Evolutionary conservation across 1,284 basidiomycete genomes (phyloP).

Genomic region (Ustilago bromivora): DNA sequence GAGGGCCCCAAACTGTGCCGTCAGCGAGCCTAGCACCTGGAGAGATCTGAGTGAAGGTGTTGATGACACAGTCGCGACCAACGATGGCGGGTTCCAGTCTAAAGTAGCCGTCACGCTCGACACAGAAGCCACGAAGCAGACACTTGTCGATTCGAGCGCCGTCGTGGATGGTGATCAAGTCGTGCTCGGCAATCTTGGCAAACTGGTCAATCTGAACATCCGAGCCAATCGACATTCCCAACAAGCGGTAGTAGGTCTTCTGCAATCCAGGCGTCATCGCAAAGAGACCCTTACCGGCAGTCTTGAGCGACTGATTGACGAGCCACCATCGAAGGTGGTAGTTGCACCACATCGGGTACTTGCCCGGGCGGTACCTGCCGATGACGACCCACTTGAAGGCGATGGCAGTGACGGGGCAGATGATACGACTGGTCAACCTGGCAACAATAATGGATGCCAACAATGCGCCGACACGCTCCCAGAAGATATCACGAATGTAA

Average conservation of each 20-base stretch:
- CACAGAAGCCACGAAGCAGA: slow-evolving; percentile 68
- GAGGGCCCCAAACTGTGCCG: slow-evolving; percentile 69
- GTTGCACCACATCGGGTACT: slow-evolving; percentile 70
- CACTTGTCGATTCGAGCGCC: slow-evolving; percentile 68
- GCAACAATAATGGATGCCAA: slow-evolving; percentile 67
- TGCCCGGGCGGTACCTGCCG: slow-evolving; percentile 67
- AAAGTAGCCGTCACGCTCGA: slow-evolving; percentile 69
- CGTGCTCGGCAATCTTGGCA: slow-evolving; percentile 66
- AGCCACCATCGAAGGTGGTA: slow-evolving; percentile 70
- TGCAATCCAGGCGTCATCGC: slow-evolving; percentile 61
- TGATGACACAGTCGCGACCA: slow-evolving; percentile 69
- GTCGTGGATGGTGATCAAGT: slow-evolving; percentile 69
- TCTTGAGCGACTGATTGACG: slow-evolving; percentile 69
- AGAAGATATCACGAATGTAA: slow-evolving; percentile 69
- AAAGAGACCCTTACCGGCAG: slow-evolving; percentile 68
- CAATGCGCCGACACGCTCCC: slow-evolving; percentile 68
- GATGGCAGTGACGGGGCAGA: slow-evolving; percentile 68
- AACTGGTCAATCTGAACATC: slow-evolving; percentile 67
- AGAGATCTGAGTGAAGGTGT: slow-evolving; percentile 69
- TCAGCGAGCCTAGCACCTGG: slow-evolving; percentile 68
- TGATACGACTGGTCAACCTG: slow-evolving; percentile 67
- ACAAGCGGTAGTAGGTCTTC: slow-evolving; percentile 67
- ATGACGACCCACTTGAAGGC: slow-evolving; percentile 70
- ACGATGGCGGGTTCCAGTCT: slow-evolving; percentile 68
- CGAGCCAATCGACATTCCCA: slow-evolving; percentile 68